Evolutionary conservation across 164 flowering plant species (phyloP).

Genomic region (Dillenia turbinata): DNA sequence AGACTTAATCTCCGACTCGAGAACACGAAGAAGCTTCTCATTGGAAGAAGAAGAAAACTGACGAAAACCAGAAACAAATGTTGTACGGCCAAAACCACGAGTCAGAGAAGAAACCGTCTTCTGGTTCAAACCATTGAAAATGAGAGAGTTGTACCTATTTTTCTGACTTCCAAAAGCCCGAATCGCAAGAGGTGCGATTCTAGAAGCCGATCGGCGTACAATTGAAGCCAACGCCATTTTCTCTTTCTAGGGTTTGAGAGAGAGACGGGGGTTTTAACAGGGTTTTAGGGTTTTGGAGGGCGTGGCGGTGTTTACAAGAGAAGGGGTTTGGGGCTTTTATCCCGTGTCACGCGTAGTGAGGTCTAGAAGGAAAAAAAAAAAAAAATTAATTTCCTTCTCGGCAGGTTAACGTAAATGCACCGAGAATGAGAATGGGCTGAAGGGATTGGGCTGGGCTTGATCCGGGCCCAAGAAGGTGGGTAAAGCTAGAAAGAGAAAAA

Average conservation of each 20-base stretch:
- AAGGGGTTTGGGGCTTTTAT: too few relatives aligned
- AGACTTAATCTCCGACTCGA: slow-evolving; percentile 54
- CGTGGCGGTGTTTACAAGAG: too few relatives aligned
- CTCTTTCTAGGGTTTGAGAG: background rate
- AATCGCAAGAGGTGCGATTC: slow-evolving; percentile 30
- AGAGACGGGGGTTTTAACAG: too few relatives aligned
- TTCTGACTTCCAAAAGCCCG: slow-evolving; percentile 29
- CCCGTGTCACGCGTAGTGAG: too few relatives aligned
- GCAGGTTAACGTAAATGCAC: too few relatives aligned
- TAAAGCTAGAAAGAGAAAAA: too few relatives aligned
- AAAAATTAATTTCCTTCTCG: too few relatives aligned
- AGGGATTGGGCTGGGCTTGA: too few relatives aligned
- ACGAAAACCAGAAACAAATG: slow-evolving; percentile 4
- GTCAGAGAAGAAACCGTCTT: background rate
- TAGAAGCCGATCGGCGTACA: slow-evolving; percentile 46
- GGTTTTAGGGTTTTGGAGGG: too few relatives aligned
- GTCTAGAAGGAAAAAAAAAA: too few relatives aligned
- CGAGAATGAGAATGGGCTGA: too few relatives aligned
- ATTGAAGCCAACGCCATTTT: slow-evolving; percentile 48
- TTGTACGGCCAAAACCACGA: slow-evolving; percentile 9
- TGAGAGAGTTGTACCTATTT: slow-evolving; percentile 18
- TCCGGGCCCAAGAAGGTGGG: too few relatives aligned
- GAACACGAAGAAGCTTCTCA: slow-evolving; percentile 41
- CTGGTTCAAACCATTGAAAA: slow-evolving; percentile 25
- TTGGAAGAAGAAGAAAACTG: slow-evolving; percentile 35